These are phyloP conservation scores for Saccharum spontaneum DNA, from an alignment of 176 grass and related monocot genomes.

Conservation along the genomic window DNA sequence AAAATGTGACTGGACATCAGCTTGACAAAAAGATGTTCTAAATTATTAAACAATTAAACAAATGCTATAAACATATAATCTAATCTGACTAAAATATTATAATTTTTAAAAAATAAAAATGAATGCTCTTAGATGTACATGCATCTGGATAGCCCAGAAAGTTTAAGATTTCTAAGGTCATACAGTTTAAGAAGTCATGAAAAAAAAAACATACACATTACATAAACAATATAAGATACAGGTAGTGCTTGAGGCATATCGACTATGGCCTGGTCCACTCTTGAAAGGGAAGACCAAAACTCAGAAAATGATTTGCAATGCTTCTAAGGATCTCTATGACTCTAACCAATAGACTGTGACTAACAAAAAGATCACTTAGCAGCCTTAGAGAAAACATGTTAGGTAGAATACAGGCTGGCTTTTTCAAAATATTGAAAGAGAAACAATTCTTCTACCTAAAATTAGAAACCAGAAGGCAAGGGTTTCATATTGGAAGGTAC, in stretches of 20 bases:
- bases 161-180: not conserved
- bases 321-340: slow-evolving; percentile 36
- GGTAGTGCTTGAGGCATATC: slow-evolving; percentile 18
- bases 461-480: slow-evolving; percentile 37
- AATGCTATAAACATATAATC: not conserved
- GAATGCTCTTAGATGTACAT: not conserved
- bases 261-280: not conserved
- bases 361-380: slow-evolving; percentile 41
- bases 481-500: slow-evolving; percentile 37
- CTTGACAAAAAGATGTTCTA: not conserved
- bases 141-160: not conserved
- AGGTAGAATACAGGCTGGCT: slow-evolving; percentile 33
- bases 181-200: not conserved
- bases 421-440: slow-evolving; percentile 31
- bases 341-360: slow-evolving; percentile 29
- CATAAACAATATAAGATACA: not conserved
- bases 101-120: not conserved
- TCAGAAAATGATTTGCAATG: slow-evolving; percentile 18
- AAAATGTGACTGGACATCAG: slow-evolving; percentile 36
- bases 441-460: slow-evolving; percentile 38
- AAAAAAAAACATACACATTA: slow-evolving; percentile 1
- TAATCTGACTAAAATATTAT: not conserved
- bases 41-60: not conserved
- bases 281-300: slow-evolving; percentile 13
- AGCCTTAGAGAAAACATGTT: slow-evolving; percentile 39